Percentiles rank a stretch among this genome's conserved stretches.
These are phyloP conservation scores for Amanita molliuscula DNA, from an alignment of 768 basidiomycete genomes.

Conservation along the genomic window DNA sequence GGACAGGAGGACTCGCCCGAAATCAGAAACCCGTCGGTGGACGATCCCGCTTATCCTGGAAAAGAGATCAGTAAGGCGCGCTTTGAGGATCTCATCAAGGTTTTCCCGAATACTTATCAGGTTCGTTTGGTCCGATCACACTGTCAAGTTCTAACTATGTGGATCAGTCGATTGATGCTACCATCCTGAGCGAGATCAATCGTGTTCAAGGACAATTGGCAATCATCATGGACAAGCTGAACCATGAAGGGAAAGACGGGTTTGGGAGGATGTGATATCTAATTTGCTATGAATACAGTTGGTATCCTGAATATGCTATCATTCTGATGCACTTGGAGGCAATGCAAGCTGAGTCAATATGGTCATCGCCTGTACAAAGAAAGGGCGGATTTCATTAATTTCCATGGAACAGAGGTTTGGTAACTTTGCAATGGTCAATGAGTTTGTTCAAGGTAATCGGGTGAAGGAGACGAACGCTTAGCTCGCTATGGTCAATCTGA, in stretches of 20 bases:
- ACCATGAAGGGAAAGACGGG: slow-evolving; percentile 9
- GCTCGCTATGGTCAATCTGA: slow-evolving; percentile 70
- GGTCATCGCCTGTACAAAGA: slow-evolving; percentile 77
- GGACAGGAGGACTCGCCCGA: slow-evolving; percentile 38
- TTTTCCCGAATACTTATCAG: slow-evolving; percentile 63
- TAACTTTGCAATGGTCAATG: slow-evolving; percentile 35
- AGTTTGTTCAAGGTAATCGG: neutral
- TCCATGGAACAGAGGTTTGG: slow-evolving; percentile 85
- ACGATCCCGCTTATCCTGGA: slow-evolving; percentile 42
- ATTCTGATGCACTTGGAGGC: neutral
- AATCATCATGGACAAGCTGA: slow-evolving; percentile 25
- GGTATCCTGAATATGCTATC: neutral
- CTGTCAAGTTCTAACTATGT: neutral
- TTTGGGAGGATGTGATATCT: neutral
- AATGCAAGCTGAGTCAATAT: slow-evolving; percentile 16
- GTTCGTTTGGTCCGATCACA: slow-evolving; percentile 28
- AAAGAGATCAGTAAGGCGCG: slow-evolving; percentile 59
- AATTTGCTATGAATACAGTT: neutral
- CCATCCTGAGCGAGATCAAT: slow-evolving; percentile 54
- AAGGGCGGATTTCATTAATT: slow-evolving; percentile 88
- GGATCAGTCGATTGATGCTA: slow-evolving; percentile 57
- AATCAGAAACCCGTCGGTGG: slow-evolving; percentile 50
- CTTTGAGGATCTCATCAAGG: slow-evolving; percentile 59
- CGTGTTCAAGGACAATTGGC: slow-evolving; percentile 41
- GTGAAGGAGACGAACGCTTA: slow-evolving; percentile 44